Evolutionary conservation across 2,329 filamentous ascomycete species (phyloP).

Genomic region (Drechslerella stenobrocha): DNA sequence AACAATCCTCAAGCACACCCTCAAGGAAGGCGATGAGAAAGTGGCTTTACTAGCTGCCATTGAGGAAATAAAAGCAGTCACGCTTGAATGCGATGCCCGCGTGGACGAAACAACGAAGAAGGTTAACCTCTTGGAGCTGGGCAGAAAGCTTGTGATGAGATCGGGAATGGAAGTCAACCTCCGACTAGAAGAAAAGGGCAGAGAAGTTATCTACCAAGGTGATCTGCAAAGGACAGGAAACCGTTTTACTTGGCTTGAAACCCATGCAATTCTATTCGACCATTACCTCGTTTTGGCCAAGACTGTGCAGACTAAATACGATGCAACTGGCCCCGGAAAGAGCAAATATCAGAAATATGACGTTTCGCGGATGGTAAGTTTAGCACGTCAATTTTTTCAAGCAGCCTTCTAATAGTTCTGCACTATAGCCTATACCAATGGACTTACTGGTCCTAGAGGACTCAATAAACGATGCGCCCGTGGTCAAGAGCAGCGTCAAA

Average conservation of each 20-base stretch:
- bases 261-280: constrained; percentile 89
- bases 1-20: constrained; percentile 82
- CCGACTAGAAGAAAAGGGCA: constrained; percentile 89
- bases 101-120: constrained; percentile 92
- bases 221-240: constrained; percentile 88
- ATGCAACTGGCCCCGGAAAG: constrained; percentile 72
- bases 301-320: constrained; percentile 68
- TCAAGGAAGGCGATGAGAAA: constrained; percentile 85
- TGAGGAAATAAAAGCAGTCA: constrained; percentile 86
- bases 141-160: constrained; percentile 78
- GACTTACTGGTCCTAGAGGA: constrained; percentile 82
- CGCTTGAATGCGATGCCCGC: constrained; percentile 84
- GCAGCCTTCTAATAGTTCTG: constrained; percentile 3
- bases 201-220: constrained; percentile 84
- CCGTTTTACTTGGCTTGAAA: constrained; percentile 90
- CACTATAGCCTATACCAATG: constrained; percentile 80
- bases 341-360: constrained; percentile 69
- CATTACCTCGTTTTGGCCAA: constrained; percentile 95
- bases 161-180: constrained; percentile 87
- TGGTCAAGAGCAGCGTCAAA: constrained; percentile 72
- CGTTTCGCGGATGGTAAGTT: constrained; percentile 78
- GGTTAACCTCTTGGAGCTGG: constrained; percentile 82
- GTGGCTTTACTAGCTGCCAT: constrained; percentile 79
- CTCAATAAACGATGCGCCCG: constrained; percentile 85
- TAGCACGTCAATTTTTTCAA: background rate